Evolutionary conservation across 192 early-diverging fungal genomes (phyloP).

Genomic region (Coemansia sp.): DNA sequence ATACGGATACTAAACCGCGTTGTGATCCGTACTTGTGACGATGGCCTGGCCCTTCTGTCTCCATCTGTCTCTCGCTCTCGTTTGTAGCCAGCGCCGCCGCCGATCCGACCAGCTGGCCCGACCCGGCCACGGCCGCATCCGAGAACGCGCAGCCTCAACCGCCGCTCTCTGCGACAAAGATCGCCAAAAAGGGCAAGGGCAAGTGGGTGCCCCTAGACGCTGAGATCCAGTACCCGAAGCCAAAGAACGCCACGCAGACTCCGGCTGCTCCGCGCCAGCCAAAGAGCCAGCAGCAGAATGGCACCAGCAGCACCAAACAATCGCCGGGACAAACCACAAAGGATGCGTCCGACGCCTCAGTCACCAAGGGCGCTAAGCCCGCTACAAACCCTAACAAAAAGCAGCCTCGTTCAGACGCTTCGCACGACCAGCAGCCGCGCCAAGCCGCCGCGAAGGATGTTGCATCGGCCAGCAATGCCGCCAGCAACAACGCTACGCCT

Average conservation of each 20-base stretch:
- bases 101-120: slow-evolving; percentile 55
- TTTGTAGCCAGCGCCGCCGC: slow-evolving; percentile 27
- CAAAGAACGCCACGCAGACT: slow-evolving; percentile 28
- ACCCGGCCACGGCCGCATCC: slow-evolving; percentile 54
- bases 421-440: slow-evolving; percentile 3
- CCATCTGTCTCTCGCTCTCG: too few relatives aligned
- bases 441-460: not conserved
- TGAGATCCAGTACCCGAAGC: slow-evolving; percentile 54
- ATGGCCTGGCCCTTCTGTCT: not conserved
- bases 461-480: not conserved
- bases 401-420: slow-evolving; percentile 11
- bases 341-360: not conserved
- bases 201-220: slow-evolving; percentile 56
- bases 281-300: slow-evolving; percentile 20
- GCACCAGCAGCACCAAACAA: slow-evolving; percentile 7
- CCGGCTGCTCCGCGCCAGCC: slow-evolving; percentile 23
- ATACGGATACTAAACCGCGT: not conserved
- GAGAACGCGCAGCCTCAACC: slow-evolving; percentile 8
- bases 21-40: not conserved
- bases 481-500: not conserved
- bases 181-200: slow-evolving; percentile 49
- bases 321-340: not conserved
- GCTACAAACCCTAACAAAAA: slow-evolving; percentile 11
- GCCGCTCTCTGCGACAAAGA: slow-evolving; percentile 16
- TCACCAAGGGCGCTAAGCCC: slow-evolving; percentile 10